These are phyloP conservation scores for Lippia alba DNA, from an alignment of 305 asterid species.

Conservation along the genomic window DNA sequence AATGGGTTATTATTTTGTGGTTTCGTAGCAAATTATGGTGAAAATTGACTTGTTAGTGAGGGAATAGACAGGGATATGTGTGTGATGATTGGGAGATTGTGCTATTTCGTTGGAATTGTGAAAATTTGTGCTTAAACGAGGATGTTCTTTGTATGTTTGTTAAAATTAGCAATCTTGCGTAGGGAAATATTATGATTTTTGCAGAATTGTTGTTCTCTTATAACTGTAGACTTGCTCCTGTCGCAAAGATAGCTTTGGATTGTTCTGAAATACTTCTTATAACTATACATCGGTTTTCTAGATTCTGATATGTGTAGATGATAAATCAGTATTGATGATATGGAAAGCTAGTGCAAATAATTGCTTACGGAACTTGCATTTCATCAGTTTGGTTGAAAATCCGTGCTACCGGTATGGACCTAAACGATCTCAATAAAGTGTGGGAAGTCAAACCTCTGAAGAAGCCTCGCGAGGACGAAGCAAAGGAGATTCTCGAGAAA, in stretches of 20 bases:
- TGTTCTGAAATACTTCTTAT: not conserved
- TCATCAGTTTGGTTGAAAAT: conserved; percentile 28
- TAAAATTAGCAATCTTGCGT: not conserved
- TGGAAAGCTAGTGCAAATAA: not conserved
- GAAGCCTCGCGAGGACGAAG: conserved; percentile 75
- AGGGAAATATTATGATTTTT: not conserved
- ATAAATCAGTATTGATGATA: not conserved
- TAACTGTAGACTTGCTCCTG: too few species aligned
- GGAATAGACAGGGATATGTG: not conserved
- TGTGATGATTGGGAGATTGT: not conserved
- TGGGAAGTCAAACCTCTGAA: conserved; percentile 79
- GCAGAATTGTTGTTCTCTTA: too few species aligned
- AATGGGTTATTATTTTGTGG: not conserved
- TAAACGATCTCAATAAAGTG: conserved; percentile 83
- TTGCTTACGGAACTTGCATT: not conserved
- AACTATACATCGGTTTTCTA: not conserved
- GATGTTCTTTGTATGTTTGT: conserved; percentile 11
- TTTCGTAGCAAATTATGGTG: conserved; percentile 5
- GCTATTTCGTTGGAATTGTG: not conserved
- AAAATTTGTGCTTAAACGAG: not conserved
- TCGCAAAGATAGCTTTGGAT: too few species aligned
- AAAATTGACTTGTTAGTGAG: not conserved
- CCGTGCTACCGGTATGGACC: conserved; percentile 53
- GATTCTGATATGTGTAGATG: conserved; percentile 3
- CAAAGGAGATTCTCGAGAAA: conserved; percentile 74